Base-by-base conservation (phyloP, 2,329 filamentous ascomycete species). In the Mycosphaerelloides madeirae region DNA sequence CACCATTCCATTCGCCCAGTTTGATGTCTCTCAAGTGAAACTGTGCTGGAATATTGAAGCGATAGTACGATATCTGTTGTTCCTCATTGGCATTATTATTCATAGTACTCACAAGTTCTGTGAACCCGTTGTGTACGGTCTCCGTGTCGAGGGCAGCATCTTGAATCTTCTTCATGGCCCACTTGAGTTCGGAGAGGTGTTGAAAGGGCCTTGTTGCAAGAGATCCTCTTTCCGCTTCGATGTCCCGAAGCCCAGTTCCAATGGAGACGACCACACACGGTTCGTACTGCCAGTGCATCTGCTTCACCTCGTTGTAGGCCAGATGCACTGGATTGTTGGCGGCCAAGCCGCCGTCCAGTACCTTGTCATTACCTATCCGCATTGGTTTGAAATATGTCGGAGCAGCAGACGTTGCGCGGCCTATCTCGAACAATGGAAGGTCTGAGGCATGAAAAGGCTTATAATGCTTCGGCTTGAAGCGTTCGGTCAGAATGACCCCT, bases 361-460 rank as follows among this genome's bases (percentile, higher is more conserved):
- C 41, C 1, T 32, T 31, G 7, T 16, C 25, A 2, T 25, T 31
- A 2, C 22, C 37, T 13, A 50, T 42, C n/a, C 39, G 15, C 1
- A 54, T 29, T 9, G 40, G 38, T 12, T 34, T 22, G 29, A 54
- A 55, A 37, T 45, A 56, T 1, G 31, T 40, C 2, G 52, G 52
- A 3, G 54, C 54, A 4, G 54, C 50, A 18, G 46, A 49, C 0
- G 54, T 56, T 13, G 54, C 52, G n/a, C 49, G 45, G 3, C 47
- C 52, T 1, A 43, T 48, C 13, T 43, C 16, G 48, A 46, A 56
- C 15, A 56, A 42, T 2, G 47, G 43, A 3, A 29, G 36, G 4
- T 39, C 31, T 6, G 41, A 38, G 9, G 53, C 51, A 6, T 42
- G 46, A 6, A 38, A 43, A 11, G 48, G 53, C 3, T 51, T 50